A percentile compares a stretch with the other conserved stretches of the same genome.
Evolutionary conservation across 768 basidiomycete species (phyloP).

Genomic region (Boletus tomentosulus): DNA sequence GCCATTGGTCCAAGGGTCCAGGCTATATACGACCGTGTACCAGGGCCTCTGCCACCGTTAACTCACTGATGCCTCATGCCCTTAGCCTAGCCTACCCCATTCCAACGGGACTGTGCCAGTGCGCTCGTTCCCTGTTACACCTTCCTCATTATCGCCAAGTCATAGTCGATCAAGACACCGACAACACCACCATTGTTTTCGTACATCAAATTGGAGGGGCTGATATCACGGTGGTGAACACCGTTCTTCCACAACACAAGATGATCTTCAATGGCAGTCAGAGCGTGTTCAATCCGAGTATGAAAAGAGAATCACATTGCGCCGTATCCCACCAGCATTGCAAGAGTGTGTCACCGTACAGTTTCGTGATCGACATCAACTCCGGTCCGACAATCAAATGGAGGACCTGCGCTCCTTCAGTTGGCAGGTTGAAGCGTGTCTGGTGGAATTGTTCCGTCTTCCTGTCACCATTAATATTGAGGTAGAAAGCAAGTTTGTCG

Average conservation of each 20-base stretch:
- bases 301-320: background rate
- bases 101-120: constrained; percentile 27
- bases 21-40: no score
- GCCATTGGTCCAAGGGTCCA: no score
- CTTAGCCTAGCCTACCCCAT: no score
- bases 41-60: no score
- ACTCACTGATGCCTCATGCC: no score
- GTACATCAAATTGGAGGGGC: constrained; percentile 1
- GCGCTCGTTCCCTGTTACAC: constrained; percentile 7
- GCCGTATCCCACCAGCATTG: background rate
- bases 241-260: constrained; percentile 3
- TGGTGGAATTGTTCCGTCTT: no score
- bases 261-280: constrained; percentile 1
- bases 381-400: background rate
- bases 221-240: background rate
- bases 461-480: no score
- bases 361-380: background rate
- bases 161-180: constrained; percentile 25
- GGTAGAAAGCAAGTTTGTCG: no score
- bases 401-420: constrained; percentile 4
- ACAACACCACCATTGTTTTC: background rate
- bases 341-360: background rate
- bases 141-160: constrained; percentile 19
- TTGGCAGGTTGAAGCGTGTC: no score
- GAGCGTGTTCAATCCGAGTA: background rate